A percentile compares a stretch with the other conserved stretches of the same genome.
Evolutionary conservation across 139 green algal genomes (phyloP).

Genomic region (Chlamydomonas asymmetrica): DNA sequence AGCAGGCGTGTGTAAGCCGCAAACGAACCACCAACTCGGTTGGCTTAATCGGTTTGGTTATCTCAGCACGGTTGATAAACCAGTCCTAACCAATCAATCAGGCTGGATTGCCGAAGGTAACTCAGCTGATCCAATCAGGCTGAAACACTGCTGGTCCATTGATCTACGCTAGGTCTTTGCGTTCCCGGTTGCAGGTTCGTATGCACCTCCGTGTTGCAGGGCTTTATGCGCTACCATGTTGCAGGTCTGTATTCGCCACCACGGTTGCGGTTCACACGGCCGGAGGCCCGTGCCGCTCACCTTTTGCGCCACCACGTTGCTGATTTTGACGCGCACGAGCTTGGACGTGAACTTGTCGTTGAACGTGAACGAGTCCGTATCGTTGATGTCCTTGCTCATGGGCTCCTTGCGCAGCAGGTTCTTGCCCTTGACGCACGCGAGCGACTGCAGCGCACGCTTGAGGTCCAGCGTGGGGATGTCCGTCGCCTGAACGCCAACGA

Average conservation of each 20-base stretch:
- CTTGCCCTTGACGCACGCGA: conserved; percentile 91
- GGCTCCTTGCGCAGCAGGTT: conserved; percentile 88
- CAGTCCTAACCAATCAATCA: too few relatives aligned
- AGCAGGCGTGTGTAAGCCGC: too few relatives aligned
- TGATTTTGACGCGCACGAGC: conserved; percentile 85
- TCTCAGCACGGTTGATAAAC: too few relatives aligned
- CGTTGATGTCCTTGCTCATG: conserved; percentile 67
- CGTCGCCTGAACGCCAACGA: conserved; percentile 62
- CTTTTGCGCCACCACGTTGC: conserved; percentile 68
- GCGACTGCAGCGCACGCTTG: conserved; percentile 84
- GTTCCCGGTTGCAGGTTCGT: too few relatives aligned
- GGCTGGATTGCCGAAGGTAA: too few relatives aligned
- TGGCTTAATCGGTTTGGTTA: too few relatives aligned
- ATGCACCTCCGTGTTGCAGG: background rate
- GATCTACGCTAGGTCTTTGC: too few relatives aligned
- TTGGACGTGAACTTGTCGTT: conserved; percentile 88
- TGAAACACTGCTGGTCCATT: too few relatives aligned
- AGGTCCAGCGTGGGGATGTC: conserved; percentile 84
- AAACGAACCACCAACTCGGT: too few relatives aligned
- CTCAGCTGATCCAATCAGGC: too few relatives aligned
- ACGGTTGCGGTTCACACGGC: conserved; percentile 24
- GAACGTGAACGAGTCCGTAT: conserved; percentile 87
- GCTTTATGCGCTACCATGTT: background rate
- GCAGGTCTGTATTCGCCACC: too few relatives aligned
- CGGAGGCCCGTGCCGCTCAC: too few relatives aligned